phyloP scores from a whole-genome alignment of 1,139 yeast species.

The Dujonia santamariae region DNA sequence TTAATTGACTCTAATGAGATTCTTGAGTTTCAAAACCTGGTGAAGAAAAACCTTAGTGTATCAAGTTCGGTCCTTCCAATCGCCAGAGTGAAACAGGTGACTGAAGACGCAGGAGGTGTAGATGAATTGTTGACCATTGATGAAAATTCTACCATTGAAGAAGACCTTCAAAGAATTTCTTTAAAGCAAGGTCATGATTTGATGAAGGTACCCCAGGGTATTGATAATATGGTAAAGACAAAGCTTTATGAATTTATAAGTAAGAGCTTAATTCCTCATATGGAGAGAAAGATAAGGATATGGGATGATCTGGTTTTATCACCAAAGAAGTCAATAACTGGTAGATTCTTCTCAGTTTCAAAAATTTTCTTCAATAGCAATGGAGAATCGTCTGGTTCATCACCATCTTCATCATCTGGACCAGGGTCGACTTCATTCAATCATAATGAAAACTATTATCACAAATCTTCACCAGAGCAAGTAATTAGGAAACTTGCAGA shows the following conservation, averaged over 20 bases:
- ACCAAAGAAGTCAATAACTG: conserved; percentile 70
- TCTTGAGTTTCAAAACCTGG: conserved; percentile 29
- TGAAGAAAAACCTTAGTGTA: conserved; percentile 25
- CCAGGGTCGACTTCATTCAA: conserved; percentile 28
- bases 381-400: conserved; percentile 7
- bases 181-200: conserved; percentile 18
- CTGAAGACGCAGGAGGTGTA: neutral
- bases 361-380: conserved; percentile 49
- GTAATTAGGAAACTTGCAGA: conserved; percentile 81
- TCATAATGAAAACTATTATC: conserved; percentile 50
- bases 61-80: conserved; percentile 29
- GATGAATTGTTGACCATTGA: conserved; percentile 16
- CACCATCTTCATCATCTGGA: conserved; percentile 9
- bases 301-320: conserved; percentile 77
- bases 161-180: conserved; percentile 44
- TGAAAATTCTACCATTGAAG: conserved; percentile 52
- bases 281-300: conserved; percentile 69
- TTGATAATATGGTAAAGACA: conserved; percentile 40
- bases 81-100: conserved; percentile 3
- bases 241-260: conserved; percentile 54
- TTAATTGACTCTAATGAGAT: conserved; percentile 21
- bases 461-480: conserved; percentile 67
- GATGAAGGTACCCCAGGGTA: conserved; percentile 28
- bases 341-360: conserved; percentile 69
- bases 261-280: conserved; percentile 65